Evolutionary conservation across 768 basidiomycete genomes (phyloP), one percentile per base, ranked within the genome.

Genomic region (Tricholoma flavovirens): DNA sequence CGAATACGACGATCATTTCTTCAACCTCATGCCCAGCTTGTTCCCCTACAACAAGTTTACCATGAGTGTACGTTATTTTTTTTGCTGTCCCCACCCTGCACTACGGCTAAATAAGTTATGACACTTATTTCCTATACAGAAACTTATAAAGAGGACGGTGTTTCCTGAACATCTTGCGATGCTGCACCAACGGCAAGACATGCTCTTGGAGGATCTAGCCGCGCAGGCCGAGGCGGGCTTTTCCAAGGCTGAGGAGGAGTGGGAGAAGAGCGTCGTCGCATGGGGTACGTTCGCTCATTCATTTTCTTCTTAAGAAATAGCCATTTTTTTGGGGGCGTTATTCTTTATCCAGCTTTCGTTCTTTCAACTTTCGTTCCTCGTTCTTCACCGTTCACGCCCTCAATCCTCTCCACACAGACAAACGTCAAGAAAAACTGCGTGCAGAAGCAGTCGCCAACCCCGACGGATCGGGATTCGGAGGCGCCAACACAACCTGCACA

Each of bases 11-110:
- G 94, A 96, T 15, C 82, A 89, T 63, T 96, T 96, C 69, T 98
- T 96, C 73, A 86, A 83, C 63, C 76, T 88, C 17, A 88, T 98
- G 83, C 92, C 95, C 0, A 77, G 72, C 21, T 69, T 96, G 36
- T 93, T 98, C 64, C 93, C 93, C 0, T 98, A 98, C 67, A 99
- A 99, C 73, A 86, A 87, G 60, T 99, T 90, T 68, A 96, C 92
- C 0, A 93, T 98, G 86, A 88, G 81, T 51, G 87, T 90, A 54
- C 51, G 86, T 3, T 26, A 26, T 3, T 26, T 26, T 26, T n/a
- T n/a, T n/a, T 77, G 15, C 26, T 36, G 21, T 29, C 32, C 36
- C 35, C 10, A 3, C 19, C 21, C 5, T 26, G 24, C 24, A 26
- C 48, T 21, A 2, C 17, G 29, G 30, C 26, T 53, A 8, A 51